phyloP scores from a whole-genome alignment of 345 rosid species.

The Luvunga scandens region DNA sequence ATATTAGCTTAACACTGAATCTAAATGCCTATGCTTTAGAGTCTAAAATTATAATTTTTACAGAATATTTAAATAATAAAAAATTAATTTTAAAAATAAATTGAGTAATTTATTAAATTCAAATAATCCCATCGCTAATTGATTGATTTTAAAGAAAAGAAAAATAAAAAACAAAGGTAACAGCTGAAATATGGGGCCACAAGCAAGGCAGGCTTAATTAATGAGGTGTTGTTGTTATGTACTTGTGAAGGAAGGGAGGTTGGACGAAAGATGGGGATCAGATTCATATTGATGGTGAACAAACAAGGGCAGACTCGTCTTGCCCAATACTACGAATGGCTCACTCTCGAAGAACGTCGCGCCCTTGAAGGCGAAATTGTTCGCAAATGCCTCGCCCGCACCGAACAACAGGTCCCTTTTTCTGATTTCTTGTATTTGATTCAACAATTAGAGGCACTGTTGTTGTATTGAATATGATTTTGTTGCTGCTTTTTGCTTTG shows the following conservation, averaged over 20 bases:
- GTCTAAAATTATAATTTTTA: too few relatives aligned
- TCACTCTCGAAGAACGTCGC: constrained; percentile 94
- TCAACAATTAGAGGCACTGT: not conserved
- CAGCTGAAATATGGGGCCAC: too few relatives aligned
- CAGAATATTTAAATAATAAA: too few relatives aligned
- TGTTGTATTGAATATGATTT: not conserved
- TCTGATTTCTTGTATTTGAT: not conserved
- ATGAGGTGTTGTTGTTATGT: too few relatives aligned
- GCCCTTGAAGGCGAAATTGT: constrained; percentile 99
- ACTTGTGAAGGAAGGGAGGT: not conserved
- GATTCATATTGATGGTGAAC: constrained; percentile 98
- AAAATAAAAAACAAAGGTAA: too few relatives aligned
- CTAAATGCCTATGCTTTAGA: too few relatives aligned
- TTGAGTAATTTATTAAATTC: too few relatives aligned
- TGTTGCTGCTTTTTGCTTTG: not conserved
- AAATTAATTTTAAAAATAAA: too few relatives aligned
- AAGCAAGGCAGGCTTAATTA: too few relatives aligned
- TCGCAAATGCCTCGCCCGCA: constrained; percentile 98
- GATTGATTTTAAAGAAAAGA: too few relatives aligned
- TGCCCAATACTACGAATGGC: constrained; percentile 98
- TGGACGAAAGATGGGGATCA: constrained; percentile 65
- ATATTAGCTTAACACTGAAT: too few relatives aligned
- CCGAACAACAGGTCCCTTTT: constrained; percentile 73
- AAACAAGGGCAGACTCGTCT: constrained; percentile 98
- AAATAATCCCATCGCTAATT: too few relatives aligned